Base-by-base conservation (phyloP, 1,284 basidiomycete species). In the Leccinum fallax region DNA sequence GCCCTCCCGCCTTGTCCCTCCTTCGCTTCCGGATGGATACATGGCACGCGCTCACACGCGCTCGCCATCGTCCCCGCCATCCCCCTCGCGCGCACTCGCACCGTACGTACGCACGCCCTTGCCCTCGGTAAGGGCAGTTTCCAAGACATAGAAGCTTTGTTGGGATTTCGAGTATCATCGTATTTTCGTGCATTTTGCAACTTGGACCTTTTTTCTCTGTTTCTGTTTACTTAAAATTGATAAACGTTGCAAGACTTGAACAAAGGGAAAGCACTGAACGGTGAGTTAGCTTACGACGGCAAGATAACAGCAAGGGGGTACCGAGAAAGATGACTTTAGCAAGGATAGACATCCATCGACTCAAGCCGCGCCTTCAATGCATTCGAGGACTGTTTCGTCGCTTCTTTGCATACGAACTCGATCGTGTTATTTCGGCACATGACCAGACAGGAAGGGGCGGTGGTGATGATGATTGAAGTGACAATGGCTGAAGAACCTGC, bases 361-460 rank as follows among this genome's bases (percentile, higher is more conserved):
- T 51, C 48, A 15, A 72, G 57, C 4, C 61, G 61, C 7, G 30
- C 55, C 34, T 48, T 62, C 58, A 61, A 52, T 43, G 32, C 57
- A 30, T 36, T 61, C 61, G 36, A 61, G 0, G 64, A 60, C 8
- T 8, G 34, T 38, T 54, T 66, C 38, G 48, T 59, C 55, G 64
- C 59, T 49, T 59, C 67, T 55, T 56, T 15, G 5, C 30, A 55
- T 65, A 61, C 8, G 51, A 58, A 49, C 36, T 30, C 16, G 57
- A 67, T 57, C 57, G 61, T 4, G 70, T 61, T 59, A 71, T 72
- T 56, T 62, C 60, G 9, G 61, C 61, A 60, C 69, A 69, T 36
- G 69, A 61, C 64, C 68, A 72, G 13, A 61, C 36, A 6, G 49
- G 52, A 52, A 38, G 34, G 53, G 3, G 15, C 2, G 26, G 38